A percentile compares a stretch with the other conserved stretches of the same genome.
These are phyloP conservation scores for Vaccinium macrocarpon DNA, from an alignment of 148 eudicot genomes.

Conservation along the genomic window DNA sequence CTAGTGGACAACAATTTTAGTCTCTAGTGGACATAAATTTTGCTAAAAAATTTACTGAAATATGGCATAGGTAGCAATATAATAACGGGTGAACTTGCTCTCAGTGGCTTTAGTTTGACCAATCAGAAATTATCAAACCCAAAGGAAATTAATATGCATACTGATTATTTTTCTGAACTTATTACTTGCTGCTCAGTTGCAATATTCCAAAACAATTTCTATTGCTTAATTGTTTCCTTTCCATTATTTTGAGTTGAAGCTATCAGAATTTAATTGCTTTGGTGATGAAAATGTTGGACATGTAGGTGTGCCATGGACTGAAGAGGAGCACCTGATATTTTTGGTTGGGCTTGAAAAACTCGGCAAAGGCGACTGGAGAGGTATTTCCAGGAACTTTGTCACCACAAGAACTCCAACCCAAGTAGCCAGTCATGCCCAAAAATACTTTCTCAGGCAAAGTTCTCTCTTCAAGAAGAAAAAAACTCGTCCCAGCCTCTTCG, in stretches of 20 bases:
- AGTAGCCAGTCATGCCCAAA: conserved; percentile 17
- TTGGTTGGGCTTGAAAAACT: conserved; percentile 9
- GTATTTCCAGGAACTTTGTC: conserved; percentile 9
- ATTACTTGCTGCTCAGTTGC: too few species aligned
- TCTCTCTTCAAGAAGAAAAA: not conserved
- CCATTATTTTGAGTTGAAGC: not conserved
- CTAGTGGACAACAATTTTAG: too few species aligned
- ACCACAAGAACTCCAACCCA: conserved; percentile 11
- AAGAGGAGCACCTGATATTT: conserved; percentile 9
- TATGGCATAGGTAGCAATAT: not conserved
- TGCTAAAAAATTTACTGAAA: not conserved
- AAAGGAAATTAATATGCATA: not conserved
- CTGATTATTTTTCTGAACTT: not conserved
- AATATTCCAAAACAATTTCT: not conserved
- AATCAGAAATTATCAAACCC: not conserved
- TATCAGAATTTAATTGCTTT: not conserved
- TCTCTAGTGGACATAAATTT: too few species aligned
- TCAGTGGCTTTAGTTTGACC: not conserved
- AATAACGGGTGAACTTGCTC: not conserved
- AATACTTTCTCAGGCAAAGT: not conserved
- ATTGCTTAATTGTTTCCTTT: not conserved
- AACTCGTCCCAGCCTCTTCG: conserved; percentile 3
- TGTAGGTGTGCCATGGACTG: conserved; percentile 5
- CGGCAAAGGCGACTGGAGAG: conserved; percentile 6
- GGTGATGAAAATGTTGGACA: not conserved